Percentiles rank a stretch among this genome's conserved stretches.
Evolutionary conservation across 305 asterid species (phyloP).

Genomic region (Rubia tinctorum): DNA sequence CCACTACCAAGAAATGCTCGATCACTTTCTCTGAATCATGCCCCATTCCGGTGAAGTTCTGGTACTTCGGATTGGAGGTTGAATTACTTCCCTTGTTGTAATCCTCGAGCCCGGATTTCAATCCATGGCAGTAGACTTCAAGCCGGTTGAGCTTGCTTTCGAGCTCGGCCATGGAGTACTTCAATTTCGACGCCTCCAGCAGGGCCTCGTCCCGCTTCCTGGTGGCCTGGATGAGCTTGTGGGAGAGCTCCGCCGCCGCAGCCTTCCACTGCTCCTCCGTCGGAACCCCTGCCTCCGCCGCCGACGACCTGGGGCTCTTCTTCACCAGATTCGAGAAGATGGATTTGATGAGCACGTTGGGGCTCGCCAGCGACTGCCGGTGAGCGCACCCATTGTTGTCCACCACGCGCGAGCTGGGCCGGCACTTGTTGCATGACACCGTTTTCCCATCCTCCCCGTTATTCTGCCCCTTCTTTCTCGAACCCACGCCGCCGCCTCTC

Average conservation of each 20-base stretch:
- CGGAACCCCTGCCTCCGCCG: conserved; percentile 28
- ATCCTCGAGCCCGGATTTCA: too few relatives aligned
- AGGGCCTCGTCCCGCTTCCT: conserved; percentile 76
- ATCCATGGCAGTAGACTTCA: conserved; percentile 31
- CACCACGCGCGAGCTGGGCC: conserved; percentile 69
- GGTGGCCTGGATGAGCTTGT: conserved; percentile 66
- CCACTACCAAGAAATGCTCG: too few relatives aligned
- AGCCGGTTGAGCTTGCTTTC: too few relatives aligned
- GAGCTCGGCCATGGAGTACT: conserved; percentile 71
- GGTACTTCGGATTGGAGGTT: too few relatives aligned
- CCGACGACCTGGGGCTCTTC: conserved; percentile 53
- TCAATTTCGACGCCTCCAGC: conserved; percentile 75
- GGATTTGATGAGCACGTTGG: conserved; percentile 70
- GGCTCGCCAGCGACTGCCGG: conserved; percentile 57
- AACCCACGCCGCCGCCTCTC: conserved; percentile 25
- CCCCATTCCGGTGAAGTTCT: too few relatives aligned
- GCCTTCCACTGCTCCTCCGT: conserved; percentile 79
- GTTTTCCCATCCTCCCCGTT: conserved; percentile 28
- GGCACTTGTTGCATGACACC: conserved; percentile 82
- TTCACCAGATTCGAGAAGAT: conserved; percentile 55
- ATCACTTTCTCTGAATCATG: too few relatives aligned
- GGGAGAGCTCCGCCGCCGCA: conserved; percentile 76
- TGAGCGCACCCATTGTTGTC: conserved; percentile 36
- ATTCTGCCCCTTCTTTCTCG: conserved; percentile 32
- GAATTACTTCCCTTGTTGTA: too few relatives aligned